A percentile compares a stretch with the other conserved stretches of the same genome.
phyloP scores from a whole-genome alignment of 176 grass and related monocot genomes.

The Eremochloa ophiuroides region DNA sequence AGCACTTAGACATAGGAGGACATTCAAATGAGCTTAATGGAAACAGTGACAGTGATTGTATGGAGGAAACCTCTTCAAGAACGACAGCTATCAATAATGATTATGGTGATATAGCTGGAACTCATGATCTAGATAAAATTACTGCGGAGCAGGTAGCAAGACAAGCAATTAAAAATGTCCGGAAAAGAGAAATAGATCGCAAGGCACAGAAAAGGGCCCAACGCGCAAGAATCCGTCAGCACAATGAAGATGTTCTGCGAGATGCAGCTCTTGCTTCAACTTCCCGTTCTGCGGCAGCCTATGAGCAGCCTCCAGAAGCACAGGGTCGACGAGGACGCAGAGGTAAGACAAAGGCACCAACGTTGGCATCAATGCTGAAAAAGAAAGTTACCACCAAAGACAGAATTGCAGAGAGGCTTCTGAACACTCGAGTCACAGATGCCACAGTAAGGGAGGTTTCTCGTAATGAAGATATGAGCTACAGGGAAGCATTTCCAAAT shows the following conservation, averaged over 20 bases:
- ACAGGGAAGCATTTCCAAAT: conserved; percentile 79
- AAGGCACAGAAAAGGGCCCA: conserved; percentile 61
- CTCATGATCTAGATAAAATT: conserved; percentile 26
- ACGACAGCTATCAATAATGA: not conserved
- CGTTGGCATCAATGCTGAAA: conserved; percentile 84
- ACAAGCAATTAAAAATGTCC: conserved; percentile 66
- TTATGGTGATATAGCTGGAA: not conserved
- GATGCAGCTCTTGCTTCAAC: conserved; percentile 86
- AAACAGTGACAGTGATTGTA: conserved; percentile 20
- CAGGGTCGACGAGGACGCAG: conserved; percentile 9
- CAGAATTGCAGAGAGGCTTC: conserved; percentile 74
- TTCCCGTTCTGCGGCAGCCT: conserved; percentile 54
- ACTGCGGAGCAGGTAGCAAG: conserved; percentile 48
- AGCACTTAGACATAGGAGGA: conserved; percentile 40
- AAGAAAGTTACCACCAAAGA: conserved; percentile 84
- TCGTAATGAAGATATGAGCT: conserved; percentile 61
- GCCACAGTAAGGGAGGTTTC: conserved; percentile 38
- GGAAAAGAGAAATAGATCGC: conserved; percentile 55
- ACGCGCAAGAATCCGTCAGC: conserved; percentile 59
- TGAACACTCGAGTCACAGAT: conserved; percentile 47
- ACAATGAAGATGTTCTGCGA: conserved; percentile 76
- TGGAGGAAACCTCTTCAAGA: conserved; percentile 23
- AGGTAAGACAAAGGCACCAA: conserved; percentile 55
- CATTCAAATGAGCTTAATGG: conserved; percentile 22
- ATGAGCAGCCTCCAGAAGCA: conserved; percentile 40